Conservation (phyloP, 2,329 filamentous ascomycete genomes). For the Keithomyces neogunnii region DNA sequence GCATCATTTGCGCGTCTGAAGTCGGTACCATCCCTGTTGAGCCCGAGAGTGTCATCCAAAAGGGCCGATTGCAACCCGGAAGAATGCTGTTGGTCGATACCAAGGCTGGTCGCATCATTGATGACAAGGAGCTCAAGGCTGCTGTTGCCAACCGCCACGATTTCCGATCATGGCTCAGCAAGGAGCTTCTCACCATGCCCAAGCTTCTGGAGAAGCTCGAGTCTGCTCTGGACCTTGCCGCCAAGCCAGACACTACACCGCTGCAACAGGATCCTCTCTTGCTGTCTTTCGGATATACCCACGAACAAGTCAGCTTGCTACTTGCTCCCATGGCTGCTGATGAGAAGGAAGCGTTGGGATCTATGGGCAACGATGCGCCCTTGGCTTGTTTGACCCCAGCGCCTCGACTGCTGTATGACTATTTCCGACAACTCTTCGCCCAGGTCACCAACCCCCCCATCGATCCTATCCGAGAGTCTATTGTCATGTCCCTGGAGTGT, state of each 20-base stretch:
- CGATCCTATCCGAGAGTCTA: constrained; percentile 91
- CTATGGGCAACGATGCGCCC: constrained; percentile 96
- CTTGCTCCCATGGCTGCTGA: constrained; percentile 94
- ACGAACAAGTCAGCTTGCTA: constrained; percentile 88
- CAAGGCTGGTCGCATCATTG: constrained; percentile 79
- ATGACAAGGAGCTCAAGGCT: constrained; percentile 84
- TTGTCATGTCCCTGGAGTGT: constrained; percentile 96
- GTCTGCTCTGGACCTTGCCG: constrained; percentile 53
- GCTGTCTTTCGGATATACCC: constrained; percentile 85
- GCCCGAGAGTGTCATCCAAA: constrained; percentile 82
- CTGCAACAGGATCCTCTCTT: constrained; percentile 81
- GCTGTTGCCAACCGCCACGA: constrained; percentile 80
- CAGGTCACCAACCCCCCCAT: constrained; percentile 98
- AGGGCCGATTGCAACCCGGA: constrained; percentile 87
- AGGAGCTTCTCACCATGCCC: constrained; percentile 74
- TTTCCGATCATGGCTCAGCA: constrained; percentile 82
- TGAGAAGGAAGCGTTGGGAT: constrained; percentile 92
- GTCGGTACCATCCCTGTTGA: constrained; percentile 90
- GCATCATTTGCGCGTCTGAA: constrained; percentile 94
- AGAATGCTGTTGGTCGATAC: constrained; percentile 97
- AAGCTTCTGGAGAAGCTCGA: constrained; percentile 58
- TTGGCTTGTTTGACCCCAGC: constrained; percentile 85
- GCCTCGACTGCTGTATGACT: constrained; percentile 84
- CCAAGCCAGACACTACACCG: constrained; percentile 57
- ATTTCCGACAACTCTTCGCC: constrained; percentile 95